Evolutionary conservation across 169 alveolate species (phyloP), one percentile per base, ranked within the genome.

Genomic region (Eimeria tenella): DNA sequence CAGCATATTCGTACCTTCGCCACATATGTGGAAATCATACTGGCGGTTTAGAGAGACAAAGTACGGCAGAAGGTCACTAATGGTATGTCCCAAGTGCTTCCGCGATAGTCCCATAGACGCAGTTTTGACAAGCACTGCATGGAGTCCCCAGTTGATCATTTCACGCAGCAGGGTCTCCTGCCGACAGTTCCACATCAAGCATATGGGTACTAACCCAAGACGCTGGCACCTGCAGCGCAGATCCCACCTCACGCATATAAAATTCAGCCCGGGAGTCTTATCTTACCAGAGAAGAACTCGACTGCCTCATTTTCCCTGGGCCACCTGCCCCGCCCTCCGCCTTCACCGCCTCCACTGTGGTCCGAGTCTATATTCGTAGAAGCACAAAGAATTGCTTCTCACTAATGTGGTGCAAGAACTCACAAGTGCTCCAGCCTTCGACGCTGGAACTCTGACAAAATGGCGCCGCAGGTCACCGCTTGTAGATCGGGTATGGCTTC

Each of bases 381-480:
- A 31, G 42, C 23, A 60, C 11, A 60, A 60, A 3, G 23, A 9
- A 60, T 15, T n/a, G 15, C 70, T 15, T 4, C 7, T 6, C 11
- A 60, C 15, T n/a, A 60, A 60, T 4, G n/a, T 15, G 70, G 15
- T 15, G 6, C 70, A 4, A 4, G 55, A n/a, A 60, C 95, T 71
- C 99, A 99, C 96, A 99, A 99, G 95, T 98, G 97, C 95, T 98
- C 99, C 23, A 99, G 99, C 95, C 99, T 97, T 84, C 97, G 96
- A 92, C 99, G 98, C 95, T 99, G 99, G 94, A 99, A 99, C 79
- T 98, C 98, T 17, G 99, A 98, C 92, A 98, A 97, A n/a, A 99
- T 98, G 58, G 99, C 99, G 5, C 99, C 99, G 86, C 99, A 97
- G 53, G 98, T 96, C 25, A 99, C 99, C 19, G 98, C 99, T 58